A percentile compares a stretch with the other conserved stretches of the same genome.
Evolutionary conservation across 2,329 filamentous ascomycete species (phyloP).

Genomic region (Ceratocystiopsis minuta): DNA sequence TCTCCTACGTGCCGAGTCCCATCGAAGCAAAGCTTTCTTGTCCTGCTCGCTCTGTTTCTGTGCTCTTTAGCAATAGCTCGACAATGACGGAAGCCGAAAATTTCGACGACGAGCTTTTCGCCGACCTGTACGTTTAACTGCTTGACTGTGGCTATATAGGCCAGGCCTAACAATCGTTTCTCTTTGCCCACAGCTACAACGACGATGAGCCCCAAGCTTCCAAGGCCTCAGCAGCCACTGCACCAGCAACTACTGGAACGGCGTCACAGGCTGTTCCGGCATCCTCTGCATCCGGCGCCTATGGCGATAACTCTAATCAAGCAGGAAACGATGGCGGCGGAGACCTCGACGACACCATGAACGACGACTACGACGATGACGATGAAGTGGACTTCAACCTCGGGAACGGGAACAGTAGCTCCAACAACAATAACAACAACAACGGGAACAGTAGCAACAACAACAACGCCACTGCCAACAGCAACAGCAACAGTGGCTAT

Average conservation of each 20-base stretch:
- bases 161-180: background rate
- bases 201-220: conserved; percentile 35
- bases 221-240: conserved; percentile 8
- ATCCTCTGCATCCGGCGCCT: conserved; percentile 11
- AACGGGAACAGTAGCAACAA: conserved; percentile 18
- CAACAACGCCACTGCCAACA: conserved; percentile 6
- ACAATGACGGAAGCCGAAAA: conserved; percentile 58
- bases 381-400: conserved; percentile 36
- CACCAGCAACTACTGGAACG: background rate
- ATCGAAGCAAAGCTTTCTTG: background rate
- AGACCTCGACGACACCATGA: conserved; percentile 14
- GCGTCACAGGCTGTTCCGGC: conserved; percentile 2
- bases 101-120: conserved; percentile 78
- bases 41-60: background rate
- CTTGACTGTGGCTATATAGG: background rate
- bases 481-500: conserved; percentile 6
- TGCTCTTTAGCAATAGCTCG: background rate
- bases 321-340: conserved; percentile 1
- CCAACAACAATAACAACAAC: conserved; percentile 7
- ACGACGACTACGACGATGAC: conserved; percentile 31
- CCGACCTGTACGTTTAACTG: conserved; percentile 55
- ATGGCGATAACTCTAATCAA: conserved; percentile 10
- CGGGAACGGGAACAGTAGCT: conserved; percentile 21
- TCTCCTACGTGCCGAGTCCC: too few relatives aligned
- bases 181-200: conserved; percentile 32